phyloP scores from a whole-genome alignment of 2,329 filamentous ascomycete species.

The Leptographium procerum region DNA sequence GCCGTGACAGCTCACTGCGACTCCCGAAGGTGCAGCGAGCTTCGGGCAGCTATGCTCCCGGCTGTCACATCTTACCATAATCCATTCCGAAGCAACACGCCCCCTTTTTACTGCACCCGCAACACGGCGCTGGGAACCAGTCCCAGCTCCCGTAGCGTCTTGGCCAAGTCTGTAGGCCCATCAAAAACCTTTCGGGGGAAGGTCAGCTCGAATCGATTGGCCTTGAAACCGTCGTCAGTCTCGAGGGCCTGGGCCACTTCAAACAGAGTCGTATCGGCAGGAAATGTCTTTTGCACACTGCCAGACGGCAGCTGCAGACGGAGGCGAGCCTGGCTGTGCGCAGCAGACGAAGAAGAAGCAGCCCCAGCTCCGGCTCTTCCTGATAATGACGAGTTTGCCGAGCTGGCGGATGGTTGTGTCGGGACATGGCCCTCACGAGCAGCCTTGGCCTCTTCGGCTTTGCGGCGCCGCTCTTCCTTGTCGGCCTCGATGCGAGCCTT shows the following conservation, averaged over 20 bases:
- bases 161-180: constrained; percentile 63
- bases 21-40: not conserved
- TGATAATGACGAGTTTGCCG: constrained; percentile 21
- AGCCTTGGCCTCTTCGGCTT: constrained; percentile 77
- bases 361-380: constrained; percentile 40
- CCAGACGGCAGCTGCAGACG: constrained; percentile 59
- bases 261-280: constrained; percentile 82
- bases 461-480: constrained; percentile 77
- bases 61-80: not conserved
- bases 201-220: constrained; percentile 70
- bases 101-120: constrained; percentile 12
- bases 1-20: not conserved
- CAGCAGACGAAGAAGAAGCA: constrained; percentile 42
- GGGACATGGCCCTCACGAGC: constrained; percentile 63
- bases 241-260: constrained; percentile 73
- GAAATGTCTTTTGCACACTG: constrained; percentile 76
- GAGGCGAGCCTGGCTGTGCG: constrained; percentile 68
- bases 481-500: constrained; percentile 91
- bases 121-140: constrained; percentile 84
- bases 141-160: constrained; percentile 86
- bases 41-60: not conserved
- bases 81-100: not conserved
- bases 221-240: constrained; percentile 56
- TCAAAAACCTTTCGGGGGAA: constrained; percentile 77
- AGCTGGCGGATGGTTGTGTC: constrained; percentile 8